A percentile compares a stretch with the other conserved stretches of the same genome.
Evolutionary conservation across 202 grass and related monocot species (phyloP).

Genomic region (Tripidium arundinaceum): DNA sequence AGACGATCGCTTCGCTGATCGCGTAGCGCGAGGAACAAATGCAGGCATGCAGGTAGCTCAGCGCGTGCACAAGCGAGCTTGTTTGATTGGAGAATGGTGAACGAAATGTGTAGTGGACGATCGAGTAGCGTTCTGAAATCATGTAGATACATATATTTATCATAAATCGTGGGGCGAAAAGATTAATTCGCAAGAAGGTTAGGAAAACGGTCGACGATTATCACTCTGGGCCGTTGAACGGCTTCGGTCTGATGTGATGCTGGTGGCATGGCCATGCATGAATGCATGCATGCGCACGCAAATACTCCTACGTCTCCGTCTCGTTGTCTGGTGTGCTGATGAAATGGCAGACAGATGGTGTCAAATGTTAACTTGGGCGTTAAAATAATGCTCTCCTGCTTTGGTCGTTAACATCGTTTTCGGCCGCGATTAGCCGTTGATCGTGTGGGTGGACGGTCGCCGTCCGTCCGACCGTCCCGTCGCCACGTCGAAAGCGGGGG

Average conservation of each 20-base stretch:
- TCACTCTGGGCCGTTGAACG: background rate
- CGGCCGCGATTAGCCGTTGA: slow-evolving; percentile 3
- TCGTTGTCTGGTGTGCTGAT: slow-evolving; percentile 1
- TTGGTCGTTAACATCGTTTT: slow-evolving; percentile 39
- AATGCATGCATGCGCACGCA: background rate
- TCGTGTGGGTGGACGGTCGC: slow-evolving; percentile 1
- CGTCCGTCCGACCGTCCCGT: slow-evolving; percentile 2
- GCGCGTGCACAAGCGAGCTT: background rate
- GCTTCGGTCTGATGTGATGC: background rate
- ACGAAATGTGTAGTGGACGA: background rate
- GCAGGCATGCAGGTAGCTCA: background rate
- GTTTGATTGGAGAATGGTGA: background rate
- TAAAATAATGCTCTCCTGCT: background rate
- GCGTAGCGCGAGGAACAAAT: slow-evolving; percentile 9
- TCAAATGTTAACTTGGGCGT: background rate
- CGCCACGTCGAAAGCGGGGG: slow-evolving; percentile 11
- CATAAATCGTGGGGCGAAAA: background rate
- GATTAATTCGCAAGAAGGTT: background rate
- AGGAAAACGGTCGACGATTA: background rate
- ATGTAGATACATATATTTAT: background rate
- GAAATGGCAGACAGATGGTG: background rate
- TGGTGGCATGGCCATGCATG: background rate
- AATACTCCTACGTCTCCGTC: background rate
- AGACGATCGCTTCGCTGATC: slow-evolving; percentile 51
- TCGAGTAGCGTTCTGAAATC: too few species aligned